These are phyloP conservation scores for Murraya koenigii DNA, from an alignment of 345 rosid genomes.

Conservation along the genomic window DNA sequence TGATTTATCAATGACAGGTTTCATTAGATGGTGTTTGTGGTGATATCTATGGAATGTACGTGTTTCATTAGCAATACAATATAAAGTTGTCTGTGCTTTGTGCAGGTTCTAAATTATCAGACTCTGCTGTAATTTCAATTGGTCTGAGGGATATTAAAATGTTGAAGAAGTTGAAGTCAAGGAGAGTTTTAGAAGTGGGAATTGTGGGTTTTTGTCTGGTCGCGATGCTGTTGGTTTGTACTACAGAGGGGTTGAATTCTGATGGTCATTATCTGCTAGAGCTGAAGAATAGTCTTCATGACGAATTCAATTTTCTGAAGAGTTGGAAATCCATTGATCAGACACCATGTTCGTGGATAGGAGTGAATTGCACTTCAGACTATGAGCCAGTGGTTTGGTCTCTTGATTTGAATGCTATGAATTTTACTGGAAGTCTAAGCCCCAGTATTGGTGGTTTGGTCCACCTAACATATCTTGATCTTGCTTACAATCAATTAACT, in stretches of 20 bases:
- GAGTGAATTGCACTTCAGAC: constrained; percentile 64
- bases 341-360: constrained; percentile 79
- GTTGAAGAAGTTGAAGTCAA: constrained; percentile 17
- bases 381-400: constrained; percentile 49
- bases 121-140: constrained; percentile 8
- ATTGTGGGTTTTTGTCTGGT: constrained; percentile 34
- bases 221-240: constrained; percentile 36
- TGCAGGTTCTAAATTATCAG: constrained; percentile 25
- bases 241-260: constrained; percentile 50
- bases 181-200: constrained; percentile 28
- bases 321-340: constrained; percentile 68
- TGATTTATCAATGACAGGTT: not conserved
- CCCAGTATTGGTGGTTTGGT: constrained; percentile 66
- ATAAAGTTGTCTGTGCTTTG: not conserved
- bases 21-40: not conserved
- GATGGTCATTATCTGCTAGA: constrained; percentile 72
- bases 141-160: constrained; percentile 19
- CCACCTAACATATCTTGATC: constrained; percentile 56
- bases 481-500: constrained; percentile 54
- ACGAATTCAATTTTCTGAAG: constrained; percentile 41
- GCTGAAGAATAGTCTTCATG: constrained; percentile 56
- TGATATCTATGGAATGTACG: not conserved
- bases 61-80: constrained; percentile 9
- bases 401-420: constrained; percentile 65
- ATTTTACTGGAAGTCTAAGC: constrained; percentile 73